Evolutionary conservation across 495 filamentous ascomycete species (phyloP).

Genomic region (Penicillium roqueforti): DNA sequence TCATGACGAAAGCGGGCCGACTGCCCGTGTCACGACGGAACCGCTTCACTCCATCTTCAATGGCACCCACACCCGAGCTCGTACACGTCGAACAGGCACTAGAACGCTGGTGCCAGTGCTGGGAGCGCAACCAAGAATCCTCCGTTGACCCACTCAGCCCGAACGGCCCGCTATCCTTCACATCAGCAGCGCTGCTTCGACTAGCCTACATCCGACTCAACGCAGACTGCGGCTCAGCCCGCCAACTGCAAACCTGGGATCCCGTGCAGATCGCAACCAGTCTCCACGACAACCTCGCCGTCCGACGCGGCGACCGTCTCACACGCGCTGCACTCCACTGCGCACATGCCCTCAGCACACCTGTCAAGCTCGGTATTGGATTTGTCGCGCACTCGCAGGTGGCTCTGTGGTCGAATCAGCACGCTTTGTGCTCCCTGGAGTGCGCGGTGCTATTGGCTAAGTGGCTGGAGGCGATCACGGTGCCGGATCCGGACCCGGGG

Average conservation of each 20-base stretch:
- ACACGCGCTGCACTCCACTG: conserved; percentile 61
- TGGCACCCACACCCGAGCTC: conserved; percentile 48
- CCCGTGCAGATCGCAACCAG: conserved; percentile 55
- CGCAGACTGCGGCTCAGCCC: conserved; percentile 59
- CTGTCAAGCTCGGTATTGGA: conserved; percentile 64
- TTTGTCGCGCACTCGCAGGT: conserved; percentile 67
- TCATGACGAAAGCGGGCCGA: conserved; percentile 56
- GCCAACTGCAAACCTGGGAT: conserved; percentile 59
- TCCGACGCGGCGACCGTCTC: conserved; percentile 53
- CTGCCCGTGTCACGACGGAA: conserved; percentile 40
- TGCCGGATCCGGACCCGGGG: conserved; percentile 27
- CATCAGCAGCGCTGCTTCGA: conserved; percentile 60
- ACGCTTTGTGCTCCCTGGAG: conserved; percentile 64
- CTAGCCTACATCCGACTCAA: conserved; percentile 66
- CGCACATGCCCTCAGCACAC: conserved; percentile 63
- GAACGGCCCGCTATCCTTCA: conserved; percentile 61
- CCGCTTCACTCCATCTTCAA: conserved; percentile 27
- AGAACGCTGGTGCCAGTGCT: conserved; percentile 58
- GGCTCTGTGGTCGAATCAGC: conserved; percentile 67
- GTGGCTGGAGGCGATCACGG: conserved; percentile 46
- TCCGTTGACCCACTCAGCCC: conserved; percentile 48
- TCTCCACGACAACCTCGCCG: conserved; percentile 53
- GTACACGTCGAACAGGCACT: conserved; percentile 56
- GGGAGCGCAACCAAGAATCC: conserved; percentile 54
- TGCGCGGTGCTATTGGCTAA: conserved; percentile 62